These are phyloP conservation scores for Panicum virgatum DNA, from an alignment of 202 grass and related monocot genomes.

Conservation along the genomic window DNA sequence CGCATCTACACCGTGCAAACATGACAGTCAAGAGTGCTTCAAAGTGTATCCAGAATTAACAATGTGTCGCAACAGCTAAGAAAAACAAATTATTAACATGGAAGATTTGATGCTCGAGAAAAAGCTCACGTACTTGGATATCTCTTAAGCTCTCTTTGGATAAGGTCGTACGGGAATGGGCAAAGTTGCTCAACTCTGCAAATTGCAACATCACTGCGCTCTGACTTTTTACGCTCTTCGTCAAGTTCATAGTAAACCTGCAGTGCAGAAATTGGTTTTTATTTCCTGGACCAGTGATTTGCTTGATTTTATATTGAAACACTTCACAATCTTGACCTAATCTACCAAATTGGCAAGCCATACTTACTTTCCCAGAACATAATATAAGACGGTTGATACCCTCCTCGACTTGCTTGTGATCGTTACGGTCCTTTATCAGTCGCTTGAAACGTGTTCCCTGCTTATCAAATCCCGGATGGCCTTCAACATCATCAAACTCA, in stretches of 20 bases:
- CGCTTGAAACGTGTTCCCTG: constrained; percentile 90
- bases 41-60: not conserved
- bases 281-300: not conserved
- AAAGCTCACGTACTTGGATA: constrained; percentile 73
- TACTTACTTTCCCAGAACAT: constrained; percentile 81
- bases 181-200: constrained; percentile 88
- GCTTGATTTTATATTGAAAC: not conserved
- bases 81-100: not conserved
- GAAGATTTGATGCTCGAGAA: not conserved
- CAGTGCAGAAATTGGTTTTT: constrained; percentile 22
- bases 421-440: constrained; percentile 75
- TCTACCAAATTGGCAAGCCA: not conserved
- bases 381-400: constrained; percentile 77
- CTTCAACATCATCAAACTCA: constrained; percentile 90
- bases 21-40: not conserved
- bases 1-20: constrained; percentile 57
- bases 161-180: constrained; percentile 78
- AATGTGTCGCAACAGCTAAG: not conserved
- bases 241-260: constrained; percentile 98
- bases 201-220: constrained; percentile 74
- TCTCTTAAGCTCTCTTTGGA: constrained; percentile 85
- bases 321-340: too few species aligned
- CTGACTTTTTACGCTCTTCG: constrained; percentile 67
- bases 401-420: constrained; percentile 73
- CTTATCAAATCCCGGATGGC: constrained; percentile 87